Evolutionary conservation across 2,329 filamentous ascomycete genomes (phyloP).

Genomic region (Colletotrichum trifolii): DNA sequence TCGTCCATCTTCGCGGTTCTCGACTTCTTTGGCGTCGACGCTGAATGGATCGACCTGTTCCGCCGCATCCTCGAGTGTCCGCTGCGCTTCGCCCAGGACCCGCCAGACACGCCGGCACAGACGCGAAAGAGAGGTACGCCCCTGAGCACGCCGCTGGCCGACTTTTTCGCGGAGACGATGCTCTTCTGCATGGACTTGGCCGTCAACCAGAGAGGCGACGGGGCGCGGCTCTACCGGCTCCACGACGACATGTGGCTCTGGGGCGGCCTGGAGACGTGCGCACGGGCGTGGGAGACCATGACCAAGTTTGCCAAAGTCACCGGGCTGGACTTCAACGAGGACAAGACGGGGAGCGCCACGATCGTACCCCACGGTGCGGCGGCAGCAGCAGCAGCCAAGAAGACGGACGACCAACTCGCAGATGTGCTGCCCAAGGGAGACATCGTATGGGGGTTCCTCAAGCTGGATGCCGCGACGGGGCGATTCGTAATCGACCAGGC

Average conservation of each 20-base stretch:
- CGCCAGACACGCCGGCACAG: constrained; percentile 51
- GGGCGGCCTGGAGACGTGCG: constrained; percentile 60
- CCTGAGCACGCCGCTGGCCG: constrained; percentile 65
- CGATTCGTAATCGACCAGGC: constrained; percentile 65
- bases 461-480: constrained; percentile 59
- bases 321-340: constrained; percentile 65
- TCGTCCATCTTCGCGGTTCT: constrained; percentile 64
- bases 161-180: constrained; percentile 66
- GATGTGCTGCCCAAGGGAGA: constrained; percentile 59
- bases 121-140: constrained; percentile 65
- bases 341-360: constrained; percentile 65
- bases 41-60: constrained; percentile 66
- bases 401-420: neutral
- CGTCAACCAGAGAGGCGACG: constrained; percentile 65
- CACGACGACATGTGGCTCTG: constrained; percentile 76
- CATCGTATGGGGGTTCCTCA: constrained; percentile 69
- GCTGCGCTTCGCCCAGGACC: constrained; percentile 63
- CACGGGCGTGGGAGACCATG: constrained; percentile 64
- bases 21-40: constrained; percentile 64
- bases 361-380: constrained; percentile 42
- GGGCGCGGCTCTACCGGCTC: constrained; percentile 65
- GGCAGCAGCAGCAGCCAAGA: constrained; percentile 3
- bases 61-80: constrained; percentile 62
- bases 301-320: constrained; percentile 60
- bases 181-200: constrained; percentile 72